Evolutionary conservation across 305 asterid species (phyloP).

Genomic region (Fraxinus velutina): DNA sequence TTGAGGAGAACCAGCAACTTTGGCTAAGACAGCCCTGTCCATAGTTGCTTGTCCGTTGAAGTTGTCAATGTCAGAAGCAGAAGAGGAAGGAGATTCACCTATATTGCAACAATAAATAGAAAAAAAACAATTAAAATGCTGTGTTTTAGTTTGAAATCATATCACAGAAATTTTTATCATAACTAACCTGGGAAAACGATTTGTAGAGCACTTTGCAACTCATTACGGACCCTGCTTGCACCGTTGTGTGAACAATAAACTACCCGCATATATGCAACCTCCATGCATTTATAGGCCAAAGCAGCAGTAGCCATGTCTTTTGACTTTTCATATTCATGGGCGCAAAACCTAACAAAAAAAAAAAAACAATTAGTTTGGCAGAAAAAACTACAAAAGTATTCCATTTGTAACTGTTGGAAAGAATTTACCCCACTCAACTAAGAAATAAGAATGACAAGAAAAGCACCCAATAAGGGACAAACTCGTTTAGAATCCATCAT

Average conservation of each 20-base stretch:
- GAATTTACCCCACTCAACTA: slow-evolving; percentile 1
- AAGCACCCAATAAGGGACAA: not conserved
- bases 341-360: slow-evolving; percentile 59
- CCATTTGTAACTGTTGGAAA: slow-evolving; percentile 5
- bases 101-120: slow-evolving; percentile 26
- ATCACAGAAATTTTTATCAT: not conserved
- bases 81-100: slow-evolving; percentile 98
- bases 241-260: slow-evolving; percentile 61
- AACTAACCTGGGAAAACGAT: slow-evolving; percentile 66
- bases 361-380: slow-evolving; percentile 26
- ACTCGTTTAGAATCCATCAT: too few species aligned
- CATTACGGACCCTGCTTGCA: slow-evolving; percentile 63
- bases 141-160: slow-evolving; percentile 11
- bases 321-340: slow-evolving; percentile 78
- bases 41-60: slow-evolving; percentile 61
- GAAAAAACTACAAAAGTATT: slow-evolving; percentile 19
- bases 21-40: slow-evolving; percentile 62
- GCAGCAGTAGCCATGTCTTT: slow-evolving; percentile 93
- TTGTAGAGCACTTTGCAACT: slow-evolving; percentile 66
- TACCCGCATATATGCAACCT: slow-evolving; percentile 83
- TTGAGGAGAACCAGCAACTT: slow-evolving; percentile 51
- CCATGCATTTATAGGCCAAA: slow-evolving; percentile 89
- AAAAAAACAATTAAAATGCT: slow-evolving; percentile 22
- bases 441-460: not conserved
- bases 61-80: slow-evolving; percentile 94